Percentiles rank a stretch among this genome's conserved stretches.
phyloP scores from a whole-genome alignment of 805 yeast genomes.

The Yamadazyma sp. region DNA sequence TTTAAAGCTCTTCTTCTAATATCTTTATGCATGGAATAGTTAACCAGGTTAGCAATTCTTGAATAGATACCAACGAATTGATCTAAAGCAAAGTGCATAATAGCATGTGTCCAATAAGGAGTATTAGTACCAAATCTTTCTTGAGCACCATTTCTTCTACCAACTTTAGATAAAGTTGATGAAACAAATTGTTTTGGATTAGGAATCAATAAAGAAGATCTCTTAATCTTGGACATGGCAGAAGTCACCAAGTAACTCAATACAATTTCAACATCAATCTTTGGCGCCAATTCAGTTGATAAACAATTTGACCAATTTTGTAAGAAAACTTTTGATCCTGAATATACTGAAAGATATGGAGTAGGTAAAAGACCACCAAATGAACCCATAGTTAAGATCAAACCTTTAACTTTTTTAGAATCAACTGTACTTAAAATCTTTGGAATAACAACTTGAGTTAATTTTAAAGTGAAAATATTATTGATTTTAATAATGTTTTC shows the following conservation, averaged over 20 bases:
- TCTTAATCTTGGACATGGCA: conserved; percentile 91
- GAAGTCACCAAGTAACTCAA: conserved; percentile 89
- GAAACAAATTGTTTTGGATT: conserved; percentile 75
- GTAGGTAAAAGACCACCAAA: conserved; percentile 94
- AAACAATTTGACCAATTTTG: conserved; percentile 91
- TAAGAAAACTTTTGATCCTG: conserved; percentile 94
- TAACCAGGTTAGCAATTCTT: conserved; percentile 62
- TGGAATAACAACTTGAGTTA: conserved; percentile 80
- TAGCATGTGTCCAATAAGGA: conserved; percentile 92
- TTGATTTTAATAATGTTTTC: conserved; percentile 80
- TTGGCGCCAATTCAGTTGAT: conserved; percentile 72
- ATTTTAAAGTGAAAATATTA: conserved; percentile 75
- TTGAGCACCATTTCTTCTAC: conserved; percentile 90
- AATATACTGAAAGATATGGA: conserved; percentile 87
- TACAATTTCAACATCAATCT: conserved; percentile 82
- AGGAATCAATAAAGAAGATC: conserved; percentile 74
- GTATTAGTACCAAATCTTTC: conserved; percentile 83
- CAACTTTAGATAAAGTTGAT: conserved; percentile 65
- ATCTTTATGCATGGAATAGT: conserved; percentile 71
- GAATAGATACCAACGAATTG: conserved; percentile 81
- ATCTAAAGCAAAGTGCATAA: conserved; percentile 81
- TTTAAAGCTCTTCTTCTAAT: conserved; percentile 81
- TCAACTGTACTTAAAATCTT: conserved; percentile 45
- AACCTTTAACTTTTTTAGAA: conserved; percentile 48
- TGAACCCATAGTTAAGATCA: conserved; percentile 93